Conservation (phyloP, 2,329 filamentous ascomycete genomes). For the Lachnellula subtilissima region DNA sequence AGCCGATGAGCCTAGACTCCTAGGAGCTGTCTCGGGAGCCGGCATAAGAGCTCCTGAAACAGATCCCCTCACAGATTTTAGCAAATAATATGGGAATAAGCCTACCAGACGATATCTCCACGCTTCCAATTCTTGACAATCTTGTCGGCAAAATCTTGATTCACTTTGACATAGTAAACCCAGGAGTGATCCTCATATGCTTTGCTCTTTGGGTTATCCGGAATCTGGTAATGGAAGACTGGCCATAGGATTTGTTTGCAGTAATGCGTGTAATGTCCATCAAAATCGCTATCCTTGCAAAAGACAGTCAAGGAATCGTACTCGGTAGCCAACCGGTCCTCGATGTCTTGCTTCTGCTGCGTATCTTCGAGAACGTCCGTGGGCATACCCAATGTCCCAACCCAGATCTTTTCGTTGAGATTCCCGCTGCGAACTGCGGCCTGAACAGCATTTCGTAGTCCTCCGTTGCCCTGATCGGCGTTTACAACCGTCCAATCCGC, state of each 20-base stretch:
- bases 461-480: slow-evolving; percentile 88
- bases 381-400: slow-evolving; percentile 90
- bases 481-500: slow-evolving; percentile 78
- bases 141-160: slow-evolving; percentile 87
- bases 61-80: too few relatives aligned
- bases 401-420: slow-evolving; percentile 75
- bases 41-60: too few relatives aligned
- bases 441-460: slow-evolving; percentile 80
- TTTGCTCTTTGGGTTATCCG: slow-evolving; percentile 96
- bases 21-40: too few relatives aligned
- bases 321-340: slow-evolving; percentile 74
- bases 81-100: too few relatives aligned
- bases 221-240: slow-evolving; percentile 96
- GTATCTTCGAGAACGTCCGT: slow-evolving; percentile 76
- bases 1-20: too few relatives aligned
- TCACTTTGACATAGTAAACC: slow-evolving; percentile 89
- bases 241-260: slow-evolving; percentile 98
- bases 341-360: slow-evolving; percentile 75
- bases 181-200: slow-evolving; percentile 96
- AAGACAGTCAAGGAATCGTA: slow-evolving; percentile 80
- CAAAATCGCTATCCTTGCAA: slow-evolving; percentile 85
- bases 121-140: slow-evolving; percentile 91
- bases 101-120: slow-evolving; percentile 73
- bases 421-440: slow-evolving; percentile 67
- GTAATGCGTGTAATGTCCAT: slow-evolving; percentile 91